Evolutionary conservation across 257 asterid genomes (phyloP).

Genomic region (Solanum habrochaites): DNA sequence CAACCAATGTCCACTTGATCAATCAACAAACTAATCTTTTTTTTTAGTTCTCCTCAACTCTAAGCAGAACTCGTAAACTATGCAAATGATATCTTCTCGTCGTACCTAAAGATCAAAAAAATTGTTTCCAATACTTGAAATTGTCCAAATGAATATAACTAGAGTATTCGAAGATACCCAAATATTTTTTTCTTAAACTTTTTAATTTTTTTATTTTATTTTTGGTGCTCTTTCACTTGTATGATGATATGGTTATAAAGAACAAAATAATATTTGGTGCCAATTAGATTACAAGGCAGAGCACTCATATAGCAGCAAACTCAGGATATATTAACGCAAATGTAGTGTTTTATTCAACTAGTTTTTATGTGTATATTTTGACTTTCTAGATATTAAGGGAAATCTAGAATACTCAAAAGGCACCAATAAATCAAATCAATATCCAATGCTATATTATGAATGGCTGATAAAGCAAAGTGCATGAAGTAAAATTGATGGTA

Average conservation of each 20-base stretch:
- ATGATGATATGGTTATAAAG: neutral
- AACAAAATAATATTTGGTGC: neutral
- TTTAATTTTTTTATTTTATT: too few species aligned
- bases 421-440: neutral
- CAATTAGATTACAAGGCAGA: neutral
- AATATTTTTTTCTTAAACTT: neutral
- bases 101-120: neutral
- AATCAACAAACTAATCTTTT: neutral
- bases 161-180: neutral
- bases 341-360: too few species aligned
- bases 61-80: neutral
- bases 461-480: neutral
- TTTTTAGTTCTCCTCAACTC: neutral
- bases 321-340: neutral
- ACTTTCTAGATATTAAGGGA: neutral
- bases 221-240: too few species aligned
- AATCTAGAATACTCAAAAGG: neutral
- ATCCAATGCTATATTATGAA: neutral
- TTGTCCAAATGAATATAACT: neutral
- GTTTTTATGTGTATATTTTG: neutral
- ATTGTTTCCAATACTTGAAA: too few species aligned
- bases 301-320: neutral
- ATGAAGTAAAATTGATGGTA: neutral
- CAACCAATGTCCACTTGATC: neutral
- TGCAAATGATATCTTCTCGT: neutral